These are phyloP conservation scores for Acer yangbiense DNA, from an alignment of 345 rosid genomes.

Conservation along the genomic window DNA sequence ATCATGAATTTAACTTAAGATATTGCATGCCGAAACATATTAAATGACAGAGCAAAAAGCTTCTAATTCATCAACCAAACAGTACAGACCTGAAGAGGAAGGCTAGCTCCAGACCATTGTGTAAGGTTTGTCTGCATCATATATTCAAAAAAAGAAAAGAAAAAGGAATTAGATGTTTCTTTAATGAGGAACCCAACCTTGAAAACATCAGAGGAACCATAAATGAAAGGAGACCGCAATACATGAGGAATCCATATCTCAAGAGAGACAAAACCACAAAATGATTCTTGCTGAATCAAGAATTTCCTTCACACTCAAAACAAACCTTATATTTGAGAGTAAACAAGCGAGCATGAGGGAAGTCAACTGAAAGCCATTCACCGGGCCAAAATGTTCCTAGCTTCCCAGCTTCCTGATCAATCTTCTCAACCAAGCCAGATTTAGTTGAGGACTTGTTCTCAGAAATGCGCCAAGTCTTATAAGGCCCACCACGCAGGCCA, in stretches of 20 bases:
- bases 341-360: slow-evolving; percentile 87
- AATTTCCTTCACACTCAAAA: slow-evolving; percentile 21
- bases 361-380: slow-evolving; percentile 93
- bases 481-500: slow-evolving; percentile 96
- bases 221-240: neutral
- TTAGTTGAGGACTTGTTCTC: slow-evolving; percentile 88
- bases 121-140: slow-evolving; percentile 87
- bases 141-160: slow-evolving; percentile 14
- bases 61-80: neutral
- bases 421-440: slow-evolving; percentile 94
- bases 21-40: neutral
- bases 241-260: slow-evolving; percentile 5
- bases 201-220: slow-evolving; percentile 10
- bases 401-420: slow-evolving; percentile 99
- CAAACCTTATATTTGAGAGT: slow-evolving; percentile 92
- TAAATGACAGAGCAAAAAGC: neutral
- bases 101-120: slow-evolving; percentile 93
- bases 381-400: slow-evolving; percentile 97
- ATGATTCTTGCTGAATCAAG: slow-evolving; percentile 10
- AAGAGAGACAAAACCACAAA: neutral
- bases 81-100: slow-evolving; percentile 86
- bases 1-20: neutral
- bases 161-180: neutral
- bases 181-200: slow-evolving; percentile 12
- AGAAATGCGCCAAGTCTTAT: slow-evolving; percentile 89